Percentiles rank a stretch among this genome's conserved stretches.
Evolutionary conservation across 2,329 filamentous ascomycete genomes (phyloP).

Genomic region (Arthrinium phaeospermum): DNA sequence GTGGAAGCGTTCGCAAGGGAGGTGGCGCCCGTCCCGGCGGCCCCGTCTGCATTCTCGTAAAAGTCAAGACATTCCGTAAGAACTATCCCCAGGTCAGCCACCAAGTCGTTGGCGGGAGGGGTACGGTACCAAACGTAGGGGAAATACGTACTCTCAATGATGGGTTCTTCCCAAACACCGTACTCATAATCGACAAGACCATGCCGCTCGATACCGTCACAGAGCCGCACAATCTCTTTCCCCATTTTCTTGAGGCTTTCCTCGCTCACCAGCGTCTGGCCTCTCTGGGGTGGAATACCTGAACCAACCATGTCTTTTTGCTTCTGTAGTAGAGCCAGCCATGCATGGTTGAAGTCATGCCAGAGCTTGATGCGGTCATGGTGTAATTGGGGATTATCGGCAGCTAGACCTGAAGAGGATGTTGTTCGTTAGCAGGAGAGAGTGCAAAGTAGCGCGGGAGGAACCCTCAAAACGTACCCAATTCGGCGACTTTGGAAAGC

Average conservation of each 20-base stretch:
- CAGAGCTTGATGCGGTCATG: constrained; percentile 82
- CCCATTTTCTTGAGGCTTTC: constrained; percentile 80
- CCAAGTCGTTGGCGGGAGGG: not conserved
- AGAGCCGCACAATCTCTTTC: constrained; percentile 79
- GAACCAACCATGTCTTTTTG: constrained; percentile 78
- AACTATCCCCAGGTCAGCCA: constrained; percentile 31
- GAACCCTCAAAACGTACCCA: constrained; percentile 51
- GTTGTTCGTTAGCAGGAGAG: constrained; percentile 7
- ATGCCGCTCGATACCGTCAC: constrained; percentile 85
- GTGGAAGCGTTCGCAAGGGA: constrained; percentile 31
- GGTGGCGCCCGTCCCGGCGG: constrained; percentile 38
- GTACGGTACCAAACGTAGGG: not conserved
- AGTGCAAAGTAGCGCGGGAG: not conserved
- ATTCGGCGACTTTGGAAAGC: constrained; percentile 58
- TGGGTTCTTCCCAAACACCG: constrained; percentile 94
- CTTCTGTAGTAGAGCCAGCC: constrained; percentile 82
- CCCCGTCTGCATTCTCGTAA: constrained; percentile 48
- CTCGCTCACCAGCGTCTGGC: constrained; percentile 68
- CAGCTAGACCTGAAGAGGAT: constrained; percentile 70
- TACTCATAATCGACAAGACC: constrained; percentile 98
- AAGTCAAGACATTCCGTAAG: constrained; percentile 50
- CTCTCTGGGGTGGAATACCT: constrained; percentile 60
- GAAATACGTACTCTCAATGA: constrained; percentile 73
- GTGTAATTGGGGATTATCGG: constrained; percentile 80
- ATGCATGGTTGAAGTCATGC: constrained; percentile 93